Conservation (phyloP, 2,329 filamentous ascomycete genomes). For the Pseudogymnoascus sp. region DNA sequence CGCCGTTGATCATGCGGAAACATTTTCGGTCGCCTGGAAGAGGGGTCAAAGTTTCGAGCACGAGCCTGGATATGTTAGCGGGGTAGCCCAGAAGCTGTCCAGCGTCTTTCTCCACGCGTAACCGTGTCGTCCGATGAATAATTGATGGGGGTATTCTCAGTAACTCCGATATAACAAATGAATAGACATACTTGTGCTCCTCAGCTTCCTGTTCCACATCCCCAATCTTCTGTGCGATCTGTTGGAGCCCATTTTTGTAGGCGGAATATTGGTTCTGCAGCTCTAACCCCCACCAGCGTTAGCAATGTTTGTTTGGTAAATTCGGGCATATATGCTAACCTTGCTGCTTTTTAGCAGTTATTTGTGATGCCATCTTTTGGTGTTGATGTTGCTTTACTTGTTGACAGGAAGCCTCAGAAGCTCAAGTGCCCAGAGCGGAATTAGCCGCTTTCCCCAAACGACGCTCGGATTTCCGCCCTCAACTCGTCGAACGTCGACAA, state of each 20-base stretch:
- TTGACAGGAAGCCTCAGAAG: constrained; percentile 3
- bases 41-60: constrained; percentile 82
- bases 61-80: constrained; percentile 53
- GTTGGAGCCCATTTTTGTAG: constrained; percentile 73
- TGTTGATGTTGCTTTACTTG: constrained; percentile 6
- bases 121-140: not conserved
- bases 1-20: constrained; percentile 97
- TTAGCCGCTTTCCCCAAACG: not conserved
- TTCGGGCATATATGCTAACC: constrained; percentile 17
- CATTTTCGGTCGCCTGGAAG: constrained; percentile 83
- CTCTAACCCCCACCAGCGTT: constrained; percentile 40
- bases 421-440: not conserved
- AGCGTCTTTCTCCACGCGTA: not conserved
- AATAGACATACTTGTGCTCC: constrained; percentile 78
- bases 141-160: not conserved
- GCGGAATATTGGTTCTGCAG: constrained; percentile 72
- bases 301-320: constrained; percentile 1
- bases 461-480: not conserved
- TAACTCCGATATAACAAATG: constrained; percentile 8
- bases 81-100: not conserved
- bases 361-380: constrained; percentile 25
- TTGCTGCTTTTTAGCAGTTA: constrained; percentile 28
- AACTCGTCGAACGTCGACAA: not conserved
- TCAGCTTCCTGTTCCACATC: constrained; percentile 96
- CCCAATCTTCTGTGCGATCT: constrained; percentile 91